These are phyloP conservation scores for Fusarium concolor DNA, from an alignment of 2,329 filamentous ascomycete genomes.

Conservation along the genomic window DNA sequence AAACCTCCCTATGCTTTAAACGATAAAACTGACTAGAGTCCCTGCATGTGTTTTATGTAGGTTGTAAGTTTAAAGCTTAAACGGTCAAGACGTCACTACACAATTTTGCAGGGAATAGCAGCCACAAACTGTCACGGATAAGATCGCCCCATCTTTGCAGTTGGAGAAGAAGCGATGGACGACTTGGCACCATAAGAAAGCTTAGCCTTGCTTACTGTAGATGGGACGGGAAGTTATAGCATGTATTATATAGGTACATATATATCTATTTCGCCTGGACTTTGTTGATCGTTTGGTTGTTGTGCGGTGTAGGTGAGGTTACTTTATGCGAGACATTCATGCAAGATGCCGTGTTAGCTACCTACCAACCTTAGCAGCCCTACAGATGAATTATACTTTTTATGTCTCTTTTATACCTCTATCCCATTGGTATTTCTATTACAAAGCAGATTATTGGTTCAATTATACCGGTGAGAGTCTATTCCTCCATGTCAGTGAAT, in stretches of 20 bases:
- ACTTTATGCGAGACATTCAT: slow-evolving; percentile 6
- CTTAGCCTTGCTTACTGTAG: neutral
- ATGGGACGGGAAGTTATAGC: neutral
- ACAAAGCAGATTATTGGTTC: too few relatives aligned
- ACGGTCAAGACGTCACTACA: slow-evolving; percentile 18
- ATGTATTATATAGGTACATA: neutral
- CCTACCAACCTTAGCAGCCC: neutral
- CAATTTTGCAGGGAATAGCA: slow-evolving; percentile 20
- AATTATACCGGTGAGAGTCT: too few relatives aligned
- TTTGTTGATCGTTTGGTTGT: neutral
- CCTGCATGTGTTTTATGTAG: slow-evolving; percentile 23
- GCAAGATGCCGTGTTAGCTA: neutral
- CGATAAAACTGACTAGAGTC: slow-evolving; percentile 16
- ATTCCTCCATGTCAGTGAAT: neutral
- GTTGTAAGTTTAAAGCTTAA: slow-evolving; percentile 29
- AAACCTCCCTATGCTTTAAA: neutral
- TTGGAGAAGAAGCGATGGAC: neutral
- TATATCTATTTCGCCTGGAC: neutral
- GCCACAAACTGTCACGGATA: slow-evolving; percentile 28
- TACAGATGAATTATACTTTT: neutral
- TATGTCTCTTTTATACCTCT: too few relatives aligned
- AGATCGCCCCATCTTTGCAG: slow-evolving; percentile 12
- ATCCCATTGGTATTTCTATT: too few relatives aligned
- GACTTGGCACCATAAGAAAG: neutral
- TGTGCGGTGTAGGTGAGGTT: neutral